Evolutionary conservation across 2,329 filamentous ascomycete genomes (phyloP), one percentile per base, ranked within the genome.

Genomic region (Cadophora luteo-olivacea): DNA sequence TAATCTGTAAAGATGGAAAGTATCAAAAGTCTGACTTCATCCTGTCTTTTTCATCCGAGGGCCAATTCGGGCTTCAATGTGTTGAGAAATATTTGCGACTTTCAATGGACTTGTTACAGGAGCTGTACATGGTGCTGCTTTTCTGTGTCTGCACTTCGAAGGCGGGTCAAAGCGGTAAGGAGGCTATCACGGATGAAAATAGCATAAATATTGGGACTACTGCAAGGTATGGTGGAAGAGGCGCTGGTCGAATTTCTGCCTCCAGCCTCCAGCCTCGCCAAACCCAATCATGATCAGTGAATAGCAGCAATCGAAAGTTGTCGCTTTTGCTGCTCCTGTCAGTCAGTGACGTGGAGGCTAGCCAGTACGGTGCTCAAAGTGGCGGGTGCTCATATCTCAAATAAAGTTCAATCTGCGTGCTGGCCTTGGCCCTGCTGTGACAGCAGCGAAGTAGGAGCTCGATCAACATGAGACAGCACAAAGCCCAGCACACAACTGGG

Each of bases 391-490:
- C 52, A 55, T 33, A 33, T 25, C 45, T 41, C 22, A 41, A 41
- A 65, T 68, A 65, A 33, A 62, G 25, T 65, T 65, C 55, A 32
- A 54, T 48, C n/a, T 45, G 49, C 7, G 54, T 55, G 33, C 36
- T 58, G 58, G 38, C 22, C 51, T 54, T 63, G 41, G 64, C 41
- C 51, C 32, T 61, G 61, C 51, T 61, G 54, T 41, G 54, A 61
- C 49, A 3, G 51, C 36, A 60, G 16, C 57, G 24, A 45, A 48
- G 52, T 58, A 52, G 45, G 66, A 41, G 61, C 33, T 38, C 58
- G 58, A 58, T 63, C 33, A 67, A 55, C 38, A 57, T 51, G 64
- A 66, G 66, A 68, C 62, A 70, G n/a, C 57, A 41, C 33, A 60
- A 5, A 60, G 57, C 57, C 41, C 51, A 54, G 25, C 51, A 60